phyloP scores from a whole-genome alignment of 2,329 filamentous ascomycete species.

The Ilyonectria robusta region DNA sequence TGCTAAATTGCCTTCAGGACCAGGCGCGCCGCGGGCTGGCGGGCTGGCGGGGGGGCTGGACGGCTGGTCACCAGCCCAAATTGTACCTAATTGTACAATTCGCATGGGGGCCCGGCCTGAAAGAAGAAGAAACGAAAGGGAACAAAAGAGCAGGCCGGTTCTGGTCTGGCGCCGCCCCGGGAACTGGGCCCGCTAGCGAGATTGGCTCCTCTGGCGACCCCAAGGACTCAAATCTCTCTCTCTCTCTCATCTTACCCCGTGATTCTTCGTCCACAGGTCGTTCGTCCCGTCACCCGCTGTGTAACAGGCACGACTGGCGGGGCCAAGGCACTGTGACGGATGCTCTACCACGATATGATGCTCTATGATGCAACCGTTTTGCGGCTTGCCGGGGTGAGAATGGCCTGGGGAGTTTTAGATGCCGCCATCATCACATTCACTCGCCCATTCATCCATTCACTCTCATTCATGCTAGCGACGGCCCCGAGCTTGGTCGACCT shows the following conservation, averaged over 20 bases:
- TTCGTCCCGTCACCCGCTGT: not conserved
- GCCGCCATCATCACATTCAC: constrained; percentile 6
- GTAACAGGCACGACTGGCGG: constrained; percentile 1
- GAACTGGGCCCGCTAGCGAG: constrained; percentile 28
- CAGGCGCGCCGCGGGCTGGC: not conserved
- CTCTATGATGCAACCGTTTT: not conserved
- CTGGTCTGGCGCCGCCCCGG: constrained; percentile 11
- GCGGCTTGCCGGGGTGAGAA: not conserved
- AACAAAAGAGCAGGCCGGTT: constrained; percentile 17
- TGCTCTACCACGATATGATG: not conserved
- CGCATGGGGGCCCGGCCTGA: constrained; percentile 17
- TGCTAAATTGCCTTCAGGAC: constrained; percentile 23
- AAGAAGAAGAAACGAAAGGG: constrained; percentile 24
- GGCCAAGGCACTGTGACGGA: constrained; percentile 1
- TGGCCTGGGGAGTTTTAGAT: not conserved
- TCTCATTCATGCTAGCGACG: constrained; percentile 21
- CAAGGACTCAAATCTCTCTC: not conserved
- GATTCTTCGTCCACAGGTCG: not conserved
- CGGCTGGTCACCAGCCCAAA: constrained; percentile 2
- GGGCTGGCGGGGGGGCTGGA: not conserved
- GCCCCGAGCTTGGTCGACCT: constrained; percentile 8
- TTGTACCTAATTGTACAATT: constrained; percentile 18
- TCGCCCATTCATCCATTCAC: constrained; percentile 1
- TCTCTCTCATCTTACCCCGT: not conserved
- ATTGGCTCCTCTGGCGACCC: constrained; percentile 20